These are phyloP conservation scores for Pistacia atlantica DNA, from an alignment of 345 rosid genomes.

Conservation along the genomic window DNA sequence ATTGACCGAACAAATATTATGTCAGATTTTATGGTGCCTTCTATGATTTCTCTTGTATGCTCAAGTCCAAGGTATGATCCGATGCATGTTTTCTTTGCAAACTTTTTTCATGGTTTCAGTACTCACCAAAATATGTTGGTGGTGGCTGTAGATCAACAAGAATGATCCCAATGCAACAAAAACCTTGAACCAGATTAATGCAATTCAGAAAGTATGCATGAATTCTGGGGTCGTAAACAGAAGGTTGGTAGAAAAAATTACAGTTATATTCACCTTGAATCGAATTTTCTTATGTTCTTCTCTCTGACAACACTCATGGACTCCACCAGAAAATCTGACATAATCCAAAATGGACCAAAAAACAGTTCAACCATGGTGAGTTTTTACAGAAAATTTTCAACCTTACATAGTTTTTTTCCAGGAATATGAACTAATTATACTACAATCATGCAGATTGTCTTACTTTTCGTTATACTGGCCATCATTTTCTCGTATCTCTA, in stretches of 20 bases:
- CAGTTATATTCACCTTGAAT: neutral
- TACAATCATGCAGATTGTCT: constrained; percentile 36
- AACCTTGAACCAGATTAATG: constrained; percentile 63
- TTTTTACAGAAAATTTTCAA: neutral
- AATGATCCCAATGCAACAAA: constrained; percentile 72
- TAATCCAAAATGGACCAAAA: constrained; percentile 27
- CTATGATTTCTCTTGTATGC: constrained; percentile 72
- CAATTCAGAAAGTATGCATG: constrained; percentile 60
- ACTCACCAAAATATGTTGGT: neutral
- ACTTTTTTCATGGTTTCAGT: neutral
- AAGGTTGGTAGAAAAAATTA: constrained; percentile 42
- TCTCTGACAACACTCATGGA: constrained; percentile 6
- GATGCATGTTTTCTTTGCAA: neutral
- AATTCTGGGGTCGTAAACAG: constrained; percentile 55
- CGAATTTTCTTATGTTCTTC: neutral
- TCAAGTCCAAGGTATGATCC: constrained; percentile 67
- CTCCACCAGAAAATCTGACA: constrained; percentile 56
- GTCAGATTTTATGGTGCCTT: constrained; percentile 94
- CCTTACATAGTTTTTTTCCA: neutral
- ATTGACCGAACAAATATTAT: constrained; percentile 75
- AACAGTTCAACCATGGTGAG: constrained; percentile 40
- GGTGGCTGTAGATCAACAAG: constrained; percentile 54
- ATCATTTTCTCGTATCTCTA: constrained; percentile 37
- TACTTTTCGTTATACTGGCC: constrained; percentile 44
- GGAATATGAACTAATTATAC: constrained; percentile 16